A percentile compares a stretch with the other conserved stretches of the same genome.
These are phyloP conservation scores for Fusarium mangiferae DNA, from an alignment of 2,329 filamentous ascomycete genomes.

Conservation along the genomic window DNA sequence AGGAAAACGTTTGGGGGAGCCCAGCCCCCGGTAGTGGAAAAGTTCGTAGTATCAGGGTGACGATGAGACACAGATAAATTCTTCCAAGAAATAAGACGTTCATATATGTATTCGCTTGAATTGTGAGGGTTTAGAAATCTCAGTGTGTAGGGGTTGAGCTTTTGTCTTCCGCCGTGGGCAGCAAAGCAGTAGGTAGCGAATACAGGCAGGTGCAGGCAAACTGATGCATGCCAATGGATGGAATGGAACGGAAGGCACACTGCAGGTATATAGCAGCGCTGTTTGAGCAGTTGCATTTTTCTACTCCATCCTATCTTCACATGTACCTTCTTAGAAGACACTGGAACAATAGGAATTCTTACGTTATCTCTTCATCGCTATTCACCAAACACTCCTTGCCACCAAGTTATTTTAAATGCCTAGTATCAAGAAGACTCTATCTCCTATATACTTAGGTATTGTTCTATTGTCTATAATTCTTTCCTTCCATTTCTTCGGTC, in stretches of 20 bases:
- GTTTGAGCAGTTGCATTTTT: not conserved
- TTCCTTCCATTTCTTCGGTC: not conserved
- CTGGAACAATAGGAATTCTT: not conserved
- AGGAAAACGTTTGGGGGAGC: not conserved
- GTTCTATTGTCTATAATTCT: not conserved
- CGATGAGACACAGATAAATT: not conserved
- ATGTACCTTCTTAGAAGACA: not conserved
- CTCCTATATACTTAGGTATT: too few species aligned
- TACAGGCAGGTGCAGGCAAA: not conserved
- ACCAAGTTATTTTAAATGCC: not conserved
- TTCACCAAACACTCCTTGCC: not conserved
- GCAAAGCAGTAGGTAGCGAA: not conserved
- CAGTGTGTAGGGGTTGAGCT: not conserved
- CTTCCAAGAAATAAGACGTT: too few species aligned
- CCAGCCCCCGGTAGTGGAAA: not conserved
- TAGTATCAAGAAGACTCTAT: not conserved
- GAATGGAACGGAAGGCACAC: not conserved
- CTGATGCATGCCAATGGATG: not conserved
- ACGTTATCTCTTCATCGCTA: not conserved
- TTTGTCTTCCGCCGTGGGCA: not conserved
- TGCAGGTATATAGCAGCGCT: not conserved
- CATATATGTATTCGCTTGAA: too few species aligned
- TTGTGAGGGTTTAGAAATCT: not conserved
- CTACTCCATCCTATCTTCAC: not conserved
- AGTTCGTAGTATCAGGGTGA: not conserved